Evolutionary conservation across 176 grass and related monocot genomes (phyloP), one percentile per base, ranked within the genome.

Genomic region (Eleusine indica): DNA sequence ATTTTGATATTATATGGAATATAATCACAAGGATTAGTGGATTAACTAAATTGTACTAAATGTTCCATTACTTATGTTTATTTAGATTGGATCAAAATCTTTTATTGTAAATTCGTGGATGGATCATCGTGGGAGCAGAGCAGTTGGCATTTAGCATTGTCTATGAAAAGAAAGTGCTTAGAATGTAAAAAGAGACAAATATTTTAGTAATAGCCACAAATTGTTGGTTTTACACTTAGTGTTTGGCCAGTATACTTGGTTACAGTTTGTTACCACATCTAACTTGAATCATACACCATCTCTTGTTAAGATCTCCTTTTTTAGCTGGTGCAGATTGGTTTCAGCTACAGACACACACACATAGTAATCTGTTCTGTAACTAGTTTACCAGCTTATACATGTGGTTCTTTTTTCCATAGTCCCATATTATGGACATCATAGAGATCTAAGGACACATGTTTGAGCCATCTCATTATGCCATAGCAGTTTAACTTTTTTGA

Each of bases 201-300:
- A 69, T 68, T 75, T 57, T 60, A 58, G 11, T 52, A 74, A 32
- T 67, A 81, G 37, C 14, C 17, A 54, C 0, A 17, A 68, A 16
- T 81, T 32, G 22, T 74, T 64, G 40, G 21, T 15, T 74, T 83
- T 76, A 70, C 30, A 60, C 21, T 66, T 66, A 61, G 30, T 76
- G 51, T 48, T 76, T 77, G 79, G 9, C 78, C 22, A 64, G 77
- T 76, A 69, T 75, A 65, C 29, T 56, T 39, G 63, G 66, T 64
- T 72, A 65, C 57, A 63, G 43, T 39, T 82, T 43, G 41, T 53
- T 44, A 80, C 9, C 44, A 68, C 44, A n/a, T 48, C 37, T 40
- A 54, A 11, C 48, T 54, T n/a, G 9, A 75, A 19, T 68, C 17
- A 44, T 73, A 47, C 25, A 37, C n/a, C 56, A 49, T 82, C 40